Evolutionary conservation across 352 stramenopile genomes (phyloP).

Genomic region (Pythium periplocum): DNA sequence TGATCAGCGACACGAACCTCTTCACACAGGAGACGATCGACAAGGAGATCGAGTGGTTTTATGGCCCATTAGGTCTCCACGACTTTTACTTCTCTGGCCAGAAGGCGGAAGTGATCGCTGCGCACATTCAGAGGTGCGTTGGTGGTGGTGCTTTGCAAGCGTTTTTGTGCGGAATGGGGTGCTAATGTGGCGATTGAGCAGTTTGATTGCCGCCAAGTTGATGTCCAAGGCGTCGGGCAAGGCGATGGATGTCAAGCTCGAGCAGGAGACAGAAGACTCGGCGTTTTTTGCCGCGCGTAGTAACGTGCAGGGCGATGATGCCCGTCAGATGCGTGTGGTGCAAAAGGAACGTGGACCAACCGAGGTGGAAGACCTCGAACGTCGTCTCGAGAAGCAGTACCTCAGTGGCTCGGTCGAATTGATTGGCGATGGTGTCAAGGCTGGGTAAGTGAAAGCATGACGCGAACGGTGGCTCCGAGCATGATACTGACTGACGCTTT

Average conservation of each 20-base stretch:
- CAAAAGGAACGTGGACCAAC: constrained; percentile 48
- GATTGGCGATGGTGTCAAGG: constrained; percentile 77
- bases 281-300: constrained; percentile 81
- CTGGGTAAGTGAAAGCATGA: constrained; percentile 29
- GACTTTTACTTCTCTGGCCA: constrained; percentile 83
- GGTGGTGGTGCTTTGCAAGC: too few relatives aligned
- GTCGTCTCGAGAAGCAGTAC: constrained; percentile 75
- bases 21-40: constrained; percentile 58
- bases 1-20: constrained; percentile 47
- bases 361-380: constrained; percentile 70
- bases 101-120: constrained; percentile 51
- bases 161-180: too few relatives aligned
- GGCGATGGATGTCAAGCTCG: constrained; percentile 74
- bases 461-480: too few relatives aligned
- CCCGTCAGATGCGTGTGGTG: constrained; percentile 40
- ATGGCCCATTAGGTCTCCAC: constrained; percentile 70
- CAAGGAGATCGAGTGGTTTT: constrained; percentile 80
- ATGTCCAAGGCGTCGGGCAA: constrained; percentile 74
- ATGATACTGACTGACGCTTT: too few relatives aligned
- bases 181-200: too few relatives aligned
- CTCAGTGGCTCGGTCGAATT: constrained; percentile 56
- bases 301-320: constrained; percentile 69
- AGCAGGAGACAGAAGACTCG: constrained; percentile 59
- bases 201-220: constrained; percentile 72
- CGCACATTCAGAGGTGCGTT: constrained; percentile 55